Conservation (phyloP, 2,329 filamentous ascomycete species). For the Aspergillus calidoustus region DNA sequence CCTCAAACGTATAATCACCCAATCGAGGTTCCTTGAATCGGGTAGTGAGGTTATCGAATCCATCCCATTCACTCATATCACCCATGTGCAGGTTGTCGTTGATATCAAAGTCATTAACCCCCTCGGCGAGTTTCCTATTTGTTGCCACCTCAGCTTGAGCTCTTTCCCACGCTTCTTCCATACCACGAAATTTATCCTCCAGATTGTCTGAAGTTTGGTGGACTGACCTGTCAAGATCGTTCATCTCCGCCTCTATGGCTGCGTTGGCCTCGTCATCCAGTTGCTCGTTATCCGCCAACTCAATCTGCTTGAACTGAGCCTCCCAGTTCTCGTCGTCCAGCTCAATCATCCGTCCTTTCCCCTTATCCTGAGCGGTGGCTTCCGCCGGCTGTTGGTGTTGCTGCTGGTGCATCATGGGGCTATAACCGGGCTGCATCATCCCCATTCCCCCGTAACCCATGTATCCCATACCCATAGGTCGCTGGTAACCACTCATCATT, state of each 20-base stretch:
- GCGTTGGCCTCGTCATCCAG: constrained; percentile 68
- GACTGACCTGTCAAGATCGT: constrained; percentile 85
- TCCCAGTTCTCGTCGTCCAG: constrained; percentile 95
- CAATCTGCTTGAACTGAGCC: constrained; percentile 90
- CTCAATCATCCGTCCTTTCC: constrained; percentile 81
- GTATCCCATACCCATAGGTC: constrained; percentile 51
- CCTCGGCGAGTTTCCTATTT: constrained; percentile 64
- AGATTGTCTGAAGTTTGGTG: constrained; percentile 47
- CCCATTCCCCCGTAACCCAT: constrained; percentile 54
- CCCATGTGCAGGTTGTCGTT: constrained; percentile 61
- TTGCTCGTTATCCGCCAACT: constrained; percentile 59
- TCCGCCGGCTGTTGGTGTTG: constrained; percentile 43
- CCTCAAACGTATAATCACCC: constrained; percentile 92
- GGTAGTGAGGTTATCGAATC: constrained; percentile 71
- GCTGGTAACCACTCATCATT: constrained; percentile 61
- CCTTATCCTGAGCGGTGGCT: constrained; percentile 70
- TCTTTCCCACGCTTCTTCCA: constrained; percentile 73
- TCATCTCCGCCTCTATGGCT: constrained; percentile 82
- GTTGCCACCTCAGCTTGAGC: constrained; percentile 51
- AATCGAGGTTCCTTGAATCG: constrained; percentile 76
- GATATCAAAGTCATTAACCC: constrained; percentile 63
- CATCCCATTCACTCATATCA: constrained; percentile 80
- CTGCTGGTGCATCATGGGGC: constrained; percentile 52
- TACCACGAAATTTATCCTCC: constrained; percentile 39
- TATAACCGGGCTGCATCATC: constrained; percentile 56